Evolutionary conservation across 768 basidiomycete genomes (phyloP).

Genomic region (Collybiopsis luxurians): DNA sequence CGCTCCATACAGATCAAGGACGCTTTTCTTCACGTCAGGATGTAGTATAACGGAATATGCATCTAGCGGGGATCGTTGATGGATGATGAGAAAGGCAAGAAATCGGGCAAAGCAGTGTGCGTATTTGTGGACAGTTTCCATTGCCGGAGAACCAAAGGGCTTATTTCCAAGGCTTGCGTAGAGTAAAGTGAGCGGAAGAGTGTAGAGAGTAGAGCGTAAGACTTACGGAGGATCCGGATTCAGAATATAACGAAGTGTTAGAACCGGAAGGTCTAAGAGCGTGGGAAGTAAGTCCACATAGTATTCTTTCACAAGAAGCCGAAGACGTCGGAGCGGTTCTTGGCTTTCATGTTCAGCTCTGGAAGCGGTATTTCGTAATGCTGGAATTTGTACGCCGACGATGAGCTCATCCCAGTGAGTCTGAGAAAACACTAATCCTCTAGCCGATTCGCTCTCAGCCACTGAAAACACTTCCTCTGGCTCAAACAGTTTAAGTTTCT

Average conservation of each 20-base stretch:
- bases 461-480: too few species aligned
- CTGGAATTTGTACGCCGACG: too few species aligned
- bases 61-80: neutral
- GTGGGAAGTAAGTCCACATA: neutral
- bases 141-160: neutral
- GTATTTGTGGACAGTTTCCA: neutral
- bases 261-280: neutral
- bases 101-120: neutral
- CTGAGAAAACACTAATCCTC: too few species aligned
- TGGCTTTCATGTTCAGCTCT: neutral
- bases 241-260: neutral
- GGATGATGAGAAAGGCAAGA: neutral
- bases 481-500: too few species aligned
- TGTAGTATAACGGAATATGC: neutral
- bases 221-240: neutral
- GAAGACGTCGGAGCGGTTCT: neutral
- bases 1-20: neutral
- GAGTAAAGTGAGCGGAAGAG: neutral
- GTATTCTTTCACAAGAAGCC: neutral
- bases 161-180: neutral
- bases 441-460: too few species aligned
- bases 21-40: neutral
- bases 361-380: too few species aligned
- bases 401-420: too few species aligned
- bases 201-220: too few species aligned